phyloP scores from a whole-genome alignment of 768 basidiomycete genomes.

The Boletales sp. region DNA sequence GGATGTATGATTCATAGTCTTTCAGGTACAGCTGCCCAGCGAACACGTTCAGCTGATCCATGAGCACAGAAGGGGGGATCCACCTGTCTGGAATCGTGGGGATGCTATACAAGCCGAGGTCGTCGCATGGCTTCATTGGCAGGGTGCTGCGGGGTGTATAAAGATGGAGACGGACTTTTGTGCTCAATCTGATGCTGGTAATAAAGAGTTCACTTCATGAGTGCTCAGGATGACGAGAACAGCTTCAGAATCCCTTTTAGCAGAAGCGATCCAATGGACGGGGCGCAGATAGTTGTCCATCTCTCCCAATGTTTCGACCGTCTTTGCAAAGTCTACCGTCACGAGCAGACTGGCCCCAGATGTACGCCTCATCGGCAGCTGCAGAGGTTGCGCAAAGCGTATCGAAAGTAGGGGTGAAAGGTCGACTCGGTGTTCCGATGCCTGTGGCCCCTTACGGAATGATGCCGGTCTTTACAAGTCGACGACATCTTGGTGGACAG shows the following conservation, averaged over 20 bases:
- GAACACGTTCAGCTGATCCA: constrained; percentile 39
- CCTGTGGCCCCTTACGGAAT: constrained; percentile 5
- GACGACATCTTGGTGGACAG: neutral
- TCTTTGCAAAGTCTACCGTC: constrained; percentile 17
- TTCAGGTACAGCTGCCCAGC: constrained; percentile 44
- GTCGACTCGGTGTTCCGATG: neutral
- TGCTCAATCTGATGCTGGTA: constrained; percentile 35
- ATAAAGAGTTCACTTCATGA: constrained; percentile 35
- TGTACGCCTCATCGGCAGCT: constrained; percentile 12
- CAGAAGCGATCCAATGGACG: constrained; percentile 43
- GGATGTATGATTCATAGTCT: constrained; percentile 30
- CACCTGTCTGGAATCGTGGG: constrained; percentile 18
- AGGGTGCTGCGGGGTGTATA: constrained; percentile 38
- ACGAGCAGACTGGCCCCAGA: constrained; percentile 14
- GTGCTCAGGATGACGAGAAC: constrained; percentile 39
- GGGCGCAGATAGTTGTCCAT: constrained; percentile 35
- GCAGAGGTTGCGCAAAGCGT: constrained; percentile 7
- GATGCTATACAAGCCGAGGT: constrained; percentile 20
- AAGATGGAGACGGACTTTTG: constrained; percentile 34
- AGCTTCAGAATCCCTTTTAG: constrained; percentile 26
- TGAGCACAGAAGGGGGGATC: constrained; percentile 10
- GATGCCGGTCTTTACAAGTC: constrained; percentile 23
- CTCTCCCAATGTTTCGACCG: constrained; percentile 5
- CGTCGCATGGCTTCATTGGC: constrained; percentile 36
- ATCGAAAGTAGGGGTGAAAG: constrained; percentile 19